Evolutionary conservation across 2,329 filamentous ascomycete genomes (phyloP).

Genomic region (Dryadomyces sulphureus): DNA sequence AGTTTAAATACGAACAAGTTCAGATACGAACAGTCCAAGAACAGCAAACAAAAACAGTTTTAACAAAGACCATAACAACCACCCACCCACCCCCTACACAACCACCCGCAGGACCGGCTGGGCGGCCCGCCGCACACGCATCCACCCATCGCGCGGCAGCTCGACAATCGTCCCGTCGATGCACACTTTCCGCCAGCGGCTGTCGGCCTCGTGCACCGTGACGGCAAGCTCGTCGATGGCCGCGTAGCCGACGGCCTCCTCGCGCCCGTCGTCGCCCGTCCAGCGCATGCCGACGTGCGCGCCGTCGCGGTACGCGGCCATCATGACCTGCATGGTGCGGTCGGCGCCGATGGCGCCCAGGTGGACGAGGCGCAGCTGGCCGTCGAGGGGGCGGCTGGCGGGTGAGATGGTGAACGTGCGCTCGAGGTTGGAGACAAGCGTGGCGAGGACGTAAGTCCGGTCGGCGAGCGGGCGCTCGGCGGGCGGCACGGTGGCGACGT

Average conservation of each 20-base stretch:
- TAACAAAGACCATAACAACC: too few relatives aligned
- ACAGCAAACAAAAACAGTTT: too few relatives aligned
- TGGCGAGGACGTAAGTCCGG: conserved; percentile 65
- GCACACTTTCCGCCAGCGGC: conserved; percentile 70
- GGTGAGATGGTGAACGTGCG: conserved; percentile 73
- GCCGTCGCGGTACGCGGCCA: conserved; percentile 41
- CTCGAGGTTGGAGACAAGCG: conserved; percentile 70
- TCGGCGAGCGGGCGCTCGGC: conserved; percentile 12
- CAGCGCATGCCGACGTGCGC: conserved; percentile 37
- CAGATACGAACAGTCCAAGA: too few relatives aligned
- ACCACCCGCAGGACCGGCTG: conserved; percentile 28
- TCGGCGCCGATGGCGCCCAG: conserved; percentile 54
- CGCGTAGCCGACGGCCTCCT: conserved; percentile 52
- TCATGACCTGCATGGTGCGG: conserved; percentile 66
- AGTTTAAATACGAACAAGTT: too few relatives aligned
- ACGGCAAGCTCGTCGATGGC: conserved; percentile 54
- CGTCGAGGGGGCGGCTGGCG: conserved; percentile 52
- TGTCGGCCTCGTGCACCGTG: conserved; percentile 50
- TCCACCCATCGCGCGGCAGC: conserved; percentile 54
- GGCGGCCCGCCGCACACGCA: conserved; percentile 44
- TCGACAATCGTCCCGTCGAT: conserved; percentile 82
- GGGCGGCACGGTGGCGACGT: conserved; percentile 15
- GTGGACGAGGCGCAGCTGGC: conserved; percentile 54
- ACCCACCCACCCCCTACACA: too few relatives aligned
- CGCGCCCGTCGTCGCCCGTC: conserved; percentile 29